Evolutionary conservation across 495 filamentous ascomycete genomes (phyloP), one percentile per base, ranked within the genome.

Genomic region (Aspergillus ellipticus): DNA sequence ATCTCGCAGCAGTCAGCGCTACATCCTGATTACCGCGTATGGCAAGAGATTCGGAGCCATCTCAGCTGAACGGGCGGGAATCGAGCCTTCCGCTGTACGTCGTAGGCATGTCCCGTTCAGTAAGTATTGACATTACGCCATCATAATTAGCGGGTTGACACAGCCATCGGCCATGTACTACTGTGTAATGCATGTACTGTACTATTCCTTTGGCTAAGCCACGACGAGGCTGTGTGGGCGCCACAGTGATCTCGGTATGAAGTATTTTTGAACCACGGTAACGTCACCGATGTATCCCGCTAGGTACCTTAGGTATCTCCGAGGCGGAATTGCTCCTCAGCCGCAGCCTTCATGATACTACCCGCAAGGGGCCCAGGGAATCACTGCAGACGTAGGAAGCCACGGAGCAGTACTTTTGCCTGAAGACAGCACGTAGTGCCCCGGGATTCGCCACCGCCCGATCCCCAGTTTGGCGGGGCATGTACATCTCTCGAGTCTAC

Each of bases 51-150:
- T n/a, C n/a, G n/a, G n/a, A n/a, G n/a, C n/a, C n/a, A n/a, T n/a
- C n/a, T 42, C n/a, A 16, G 6, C 41, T 20, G n/a, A 17, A 42
- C n/a, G n/a, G n/a, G n/a, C 41, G 7, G 16, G 41, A 42, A 45
- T 24, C 4, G 42, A 10, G 13, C 19, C 17, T 22, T 45, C 22
- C 19, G 42, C 42, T 15, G 15, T 16, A 5, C 22, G 45, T n/a
- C n/a, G n/a, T n/a, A n/a, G n/a, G n/a, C n/a, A n/a, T n/a, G n/a
- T n/a, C n/a, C n/a, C n/a, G n/a, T n/a, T n/a, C n/a, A n/a, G n/a
- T n/a, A n/a, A n/a, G 15, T 29, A 48, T 48, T 21, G 45, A 21
- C 45, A 48, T 48, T 22, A 48, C 45, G 45, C 45, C 45, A 48
- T 48, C 29, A 48, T 6, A 15, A 39, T 13, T 39, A 39, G 35